A percentile compares a stretch with the other conserved stretches of the same genome.
Conservation (phyloP, 208 protist species). For the Novymonas esmeraldas region DNA sequence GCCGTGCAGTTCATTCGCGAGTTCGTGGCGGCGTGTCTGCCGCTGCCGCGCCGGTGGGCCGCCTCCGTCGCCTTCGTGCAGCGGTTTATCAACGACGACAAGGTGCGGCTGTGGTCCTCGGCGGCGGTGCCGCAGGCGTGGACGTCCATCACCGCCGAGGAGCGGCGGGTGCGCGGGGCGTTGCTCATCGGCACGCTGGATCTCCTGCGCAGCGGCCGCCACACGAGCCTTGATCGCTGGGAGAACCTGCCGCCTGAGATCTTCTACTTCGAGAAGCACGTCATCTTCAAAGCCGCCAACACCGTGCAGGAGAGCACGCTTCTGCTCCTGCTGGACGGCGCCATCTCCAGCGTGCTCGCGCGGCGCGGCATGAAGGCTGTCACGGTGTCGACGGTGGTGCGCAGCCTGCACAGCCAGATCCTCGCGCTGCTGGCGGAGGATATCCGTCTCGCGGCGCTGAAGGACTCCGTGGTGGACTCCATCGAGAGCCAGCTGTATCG, state of each 20-base stretch:
- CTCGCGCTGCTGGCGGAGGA: conserved; percentile 51
- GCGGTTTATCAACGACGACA: conserved; percentile 43
- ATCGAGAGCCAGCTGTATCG: conserved; percentile 40
- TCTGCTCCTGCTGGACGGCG: conserved; percentile 69
- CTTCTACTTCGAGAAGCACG: conserved; percentile 82
- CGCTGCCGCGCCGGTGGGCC: conserved; percentile 50
- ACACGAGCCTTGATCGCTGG: conserved; percentile 65
- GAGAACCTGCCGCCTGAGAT: conserved; percentile 65
- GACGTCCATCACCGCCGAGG: conserved; percentile 37
- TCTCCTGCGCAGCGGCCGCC: conserved; percentile 58
- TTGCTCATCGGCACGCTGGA: conserved; percentile 60
- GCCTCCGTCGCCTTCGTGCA: conserved; percentile 68
- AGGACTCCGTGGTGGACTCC: conserved; percentile 48
- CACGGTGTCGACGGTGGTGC: conserved; percentile 41
- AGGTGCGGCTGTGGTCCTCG: conserved; percentile 44
- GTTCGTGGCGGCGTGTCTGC: conserved; percentile 67
- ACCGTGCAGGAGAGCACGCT: conserved; percentile 77
- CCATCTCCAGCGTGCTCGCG: conserved; percentile 67
- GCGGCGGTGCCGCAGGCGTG: conserved; percentile 31
- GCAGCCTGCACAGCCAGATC: conserved; percentile 61
- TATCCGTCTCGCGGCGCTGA: conserved; percentile 63
- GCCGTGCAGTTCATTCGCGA: conserved; percentile 73
- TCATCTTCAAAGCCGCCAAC: conserved; percentile 82
- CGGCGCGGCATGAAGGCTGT: conserved; percentile 41
- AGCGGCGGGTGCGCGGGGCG: conserved; percentile 64